Conservation (phyloP, 2,329 filamentous ascomycete genomes). For the Magnaporthiopsis poae region DNA sequence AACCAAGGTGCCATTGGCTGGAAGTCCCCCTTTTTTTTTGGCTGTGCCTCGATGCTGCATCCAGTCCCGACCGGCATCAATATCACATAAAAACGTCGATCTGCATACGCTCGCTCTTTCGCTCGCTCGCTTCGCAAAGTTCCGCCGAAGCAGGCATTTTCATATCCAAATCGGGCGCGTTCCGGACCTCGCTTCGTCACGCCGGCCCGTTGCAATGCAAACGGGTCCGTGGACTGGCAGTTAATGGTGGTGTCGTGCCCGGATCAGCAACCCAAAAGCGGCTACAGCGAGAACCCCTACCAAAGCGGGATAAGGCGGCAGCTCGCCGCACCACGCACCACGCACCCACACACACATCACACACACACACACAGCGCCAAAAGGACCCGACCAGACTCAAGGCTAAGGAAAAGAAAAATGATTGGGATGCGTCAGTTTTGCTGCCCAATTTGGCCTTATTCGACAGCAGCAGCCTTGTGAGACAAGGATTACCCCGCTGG, state of each 20-base stretch:
- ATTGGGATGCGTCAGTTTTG: not conserved
- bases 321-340: not conserved
- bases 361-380: not conserved
- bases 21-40: not conserved
- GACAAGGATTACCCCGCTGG: not conserved
- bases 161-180: too few relatives aligned
- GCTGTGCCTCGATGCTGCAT: not conserved
- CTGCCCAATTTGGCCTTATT: not conserved
- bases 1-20: not conserved
- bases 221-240: too few relatives aligned
- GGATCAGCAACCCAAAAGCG: not conserved
- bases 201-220: too few relatives aligned
- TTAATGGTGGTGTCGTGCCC: not conserved
- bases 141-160: too few relatives aligned
- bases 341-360: not conserved
- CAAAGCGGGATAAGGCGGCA: too few relatives aligned
- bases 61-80: too few relatives aligned
- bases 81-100: not conserved
- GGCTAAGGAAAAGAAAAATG: too few relatives aligned
- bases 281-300: too few relatives aligned
- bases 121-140: not conserved
- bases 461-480: not conserved
- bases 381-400: not conserved
- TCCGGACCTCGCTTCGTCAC: too few relatives aligned
- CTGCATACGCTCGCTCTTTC: not conserved